Conservation (phyloP, 805 yeast species). For the Saccharomycopsis sp. region DNA sequence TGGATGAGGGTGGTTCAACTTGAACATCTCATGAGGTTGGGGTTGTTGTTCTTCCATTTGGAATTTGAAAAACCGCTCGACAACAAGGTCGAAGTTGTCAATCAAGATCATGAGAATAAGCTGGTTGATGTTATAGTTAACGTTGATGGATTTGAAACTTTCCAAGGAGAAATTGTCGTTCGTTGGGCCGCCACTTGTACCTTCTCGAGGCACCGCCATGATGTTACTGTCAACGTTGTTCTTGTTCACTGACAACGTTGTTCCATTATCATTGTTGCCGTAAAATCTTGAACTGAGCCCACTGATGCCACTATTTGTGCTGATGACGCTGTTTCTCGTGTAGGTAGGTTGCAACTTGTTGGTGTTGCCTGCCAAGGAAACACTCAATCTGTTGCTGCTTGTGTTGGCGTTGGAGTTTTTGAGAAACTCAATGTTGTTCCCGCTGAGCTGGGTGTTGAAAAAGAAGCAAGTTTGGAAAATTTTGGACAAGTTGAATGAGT, state of each 20-base stretch:
- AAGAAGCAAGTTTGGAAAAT: constrained; percentile 33
- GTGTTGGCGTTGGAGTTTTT: background rate
- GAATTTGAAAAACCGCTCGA: background rate
- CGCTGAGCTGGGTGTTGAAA: constrained; percentile 10
- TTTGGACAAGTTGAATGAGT: constrained; percentile 30
- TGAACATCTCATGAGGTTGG: too few relatives aligned
- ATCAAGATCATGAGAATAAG: constrained; percentile 15
- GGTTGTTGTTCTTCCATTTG: too few relatives aligned
- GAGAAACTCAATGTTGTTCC: constrained; percentile 6
- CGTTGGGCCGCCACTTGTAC: constrained; percentile 2
- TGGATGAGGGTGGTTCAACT: too few relatives aligned
- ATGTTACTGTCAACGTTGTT: constrained; percentile 1
- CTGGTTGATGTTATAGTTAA: constrained; percentile 18
- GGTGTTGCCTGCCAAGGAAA: constrained; percentile 4
- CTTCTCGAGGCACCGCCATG: background rate
- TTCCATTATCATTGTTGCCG: constrained; percentile 1
- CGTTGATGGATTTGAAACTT: constrained; percentile 18
- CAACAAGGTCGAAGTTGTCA: constrained; percentile 16
- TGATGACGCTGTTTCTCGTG: constrained; percentile 12
- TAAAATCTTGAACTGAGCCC: constrained; percentile 6
- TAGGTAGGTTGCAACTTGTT: constrained; percentile 9
- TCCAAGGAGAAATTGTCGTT: constrained; percentile 18
- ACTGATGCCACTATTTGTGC: constrained; percentile 14
- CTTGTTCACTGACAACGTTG: constrained; percentile 2
- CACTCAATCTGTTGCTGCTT: constrained; percentile 11